Conservation (phyloP, 768 basidiomycete species). For the Mrakia frigida region DNA sequence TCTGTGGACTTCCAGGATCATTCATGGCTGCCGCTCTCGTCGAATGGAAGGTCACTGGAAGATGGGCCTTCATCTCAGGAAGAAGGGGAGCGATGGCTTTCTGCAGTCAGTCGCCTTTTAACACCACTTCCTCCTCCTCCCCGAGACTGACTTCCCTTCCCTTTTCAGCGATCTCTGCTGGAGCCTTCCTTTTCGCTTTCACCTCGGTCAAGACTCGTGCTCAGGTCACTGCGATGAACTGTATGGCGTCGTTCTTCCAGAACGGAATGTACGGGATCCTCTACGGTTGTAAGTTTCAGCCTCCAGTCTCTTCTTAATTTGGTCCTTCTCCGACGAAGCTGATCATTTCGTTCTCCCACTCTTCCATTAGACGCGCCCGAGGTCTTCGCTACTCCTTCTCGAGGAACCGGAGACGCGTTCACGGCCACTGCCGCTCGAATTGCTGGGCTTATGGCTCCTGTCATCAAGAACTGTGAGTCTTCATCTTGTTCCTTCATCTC, state of each 20-base stretch:
- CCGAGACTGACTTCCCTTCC: not conserved
- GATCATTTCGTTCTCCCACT: not conserved
- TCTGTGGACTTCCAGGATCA: constrained; percentile 52
- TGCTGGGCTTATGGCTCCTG: constrained; percentile 51
- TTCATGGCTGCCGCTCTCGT: constrained; percentile 51
- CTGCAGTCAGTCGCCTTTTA: constrained; percentile 40
- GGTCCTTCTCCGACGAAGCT: not conserved
- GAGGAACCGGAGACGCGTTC: constrained; percentile 56
- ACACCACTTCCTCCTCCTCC: not conserved
- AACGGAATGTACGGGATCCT: constrained; percentile 44
- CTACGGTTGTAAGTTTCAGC: constrained; percentile 33
- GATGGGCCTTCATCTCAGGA: constrained; percentile 47
- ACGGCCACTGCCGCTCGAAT: constrained; percentile 53
- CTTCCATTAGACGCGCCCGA: not conserved
- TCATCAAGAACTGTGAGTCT: constrained; percentile 33
- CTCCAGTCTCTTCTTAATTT: not conserved
- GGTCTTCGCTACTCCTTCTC: constrained; percentile 56
- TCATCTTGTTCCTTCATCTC: not conserved
- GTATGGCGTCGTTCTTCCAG: constrained; percentile 43
- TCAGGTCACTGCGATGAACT: constrained; percentile 51
- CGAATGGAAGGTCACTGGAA: constrained; percentile 44
- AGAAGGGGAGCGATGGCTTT: constrained; percentile 51
- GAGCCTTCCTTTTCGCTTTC: constrained; percentile 53
- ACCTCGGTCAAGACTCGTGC: constrained; percentile 50
- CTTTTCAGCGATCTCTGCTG: constrained; percentile 45